Evolutionary conservation across 73 alveolate species (phyloP).

Genomic region (Uronychia binucleata): DNA sequence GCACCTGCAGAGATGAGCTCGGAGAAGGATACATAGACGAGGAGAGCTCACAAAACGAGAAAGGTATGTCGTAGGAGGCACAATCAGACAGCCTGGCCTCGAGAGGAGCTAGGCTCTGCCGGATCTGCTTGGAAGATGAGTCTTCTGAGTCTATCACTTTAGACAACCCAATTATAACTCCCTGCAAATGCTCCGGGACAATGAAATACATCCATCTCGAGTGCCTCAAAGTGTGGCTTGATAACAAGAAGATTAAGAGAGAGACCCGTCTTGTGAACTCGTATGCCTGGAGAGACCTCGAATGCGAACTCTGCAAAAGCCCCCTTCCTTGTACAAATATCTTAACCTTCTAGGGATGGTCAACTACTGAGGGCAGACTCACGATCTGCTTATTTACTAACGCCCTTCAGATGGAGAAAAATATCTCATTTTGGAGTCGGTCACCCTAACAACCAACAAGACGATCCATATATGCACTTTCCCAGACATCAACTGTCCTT

Average conservation of each 20-base stretch:
- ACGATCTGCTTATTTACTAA: conserved; percentile 22
- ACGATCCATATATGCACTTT: conserved; percentile 13
- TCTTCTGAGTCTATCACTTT: conserved; percentile 62
- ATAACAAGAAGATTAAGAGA: conserved; percentile 61
- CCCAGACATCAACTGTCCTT: background rate
- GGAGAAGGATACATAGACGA: background rate
- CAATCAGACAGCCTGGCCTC: background rate
- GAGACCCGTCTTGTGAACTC: conserved; percentile 20
- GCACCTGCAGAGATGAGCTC: background rate
- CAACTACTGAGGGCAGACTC: conserved; percentile 13
- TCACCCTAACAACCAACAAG: conserved; percentile 25
- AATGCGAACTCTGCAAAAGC: conserved; percentile 33
- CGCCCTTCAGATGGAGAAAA: conserved; percentile 21
- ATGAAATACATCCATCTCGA: conserved; percentile 79
- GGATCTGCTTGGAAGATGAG: conserved; percentile 66
- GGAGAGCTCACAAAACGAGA: background rate
- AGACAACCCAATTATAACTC: conserved; percentile 80
- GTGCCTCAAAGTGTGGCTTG: conserved; percentile 75
- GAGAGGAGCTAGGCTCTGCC: conserved; percentile 22
- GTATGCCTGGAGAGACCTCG: conserved; percentile 32
- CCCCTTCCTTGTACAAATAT: background rate
- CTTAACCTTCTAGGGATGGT: conserved; percentile 26
- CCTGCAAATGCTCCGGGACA: conserved; percentile 87
- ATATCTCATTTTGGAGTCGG: conserved; percentile 16
- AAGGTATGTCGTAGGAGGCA: conserved; percentile 1